A percentile compares a stretch with the other conserved stretches of the same genome.
Evolutionary conservation across 2,329 filamentous ascomycete genomes (phyloP).

Genomic region (Volutella citrinella): DNA sequence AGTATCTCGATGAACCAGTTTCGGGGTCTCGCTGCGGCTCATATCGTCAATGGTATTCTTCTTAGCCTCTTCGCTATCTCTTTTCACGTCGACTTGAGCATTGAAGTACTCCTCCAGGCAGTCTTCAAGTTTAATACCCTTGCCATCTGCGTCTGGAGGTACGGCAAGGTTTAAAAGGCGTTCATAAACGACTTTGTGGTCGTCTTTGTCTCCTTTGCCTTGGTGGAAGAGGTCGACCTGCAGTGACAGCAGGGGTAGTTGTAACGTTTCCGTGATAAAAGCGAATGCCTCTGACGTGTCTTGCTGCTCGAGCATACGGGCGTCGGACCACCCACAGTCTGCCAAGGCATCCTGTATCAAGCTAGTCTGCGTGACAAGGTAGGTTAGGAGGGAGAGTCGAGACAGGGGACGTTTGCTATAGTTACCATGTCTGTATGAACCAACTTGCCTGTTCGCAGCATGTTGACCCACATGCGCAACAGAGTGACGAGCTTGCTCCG

Average conservation of each 20-base stretch:
- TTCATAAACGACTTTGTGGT: constrained; percentile 94
- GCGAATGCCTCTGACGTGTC: constrained; percentile 95
- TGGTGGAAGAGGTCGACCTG: constrained; percentile 96
- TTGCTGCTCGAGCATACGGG: constrained; percentile 75
- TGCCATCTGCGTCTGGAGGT: constrained; percentile 69
- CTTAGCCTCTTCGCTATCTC: constrained; percentile 62
- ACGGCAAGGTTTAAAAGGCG: constrained; percentile 86
- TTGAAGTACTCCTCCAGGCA: constrained; percentile 96
- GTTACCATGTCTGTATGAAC: constrained; percentile 81
- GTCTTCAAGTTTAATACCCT: constrained; percentile 77
- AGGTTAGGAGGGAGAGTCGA: constrained; percentile 21
- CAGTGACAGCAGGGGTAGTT: constrained; percentile 81
- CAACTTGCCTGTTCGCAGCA: constrained; percentile 79
- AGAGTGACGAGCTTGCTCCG: constrained; percentile 73
- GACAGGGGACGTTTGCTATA: constrained; percentile 3
- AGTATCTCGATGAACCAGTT: constrained; percentile 28
- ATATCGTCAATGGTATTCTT: constrained; percentile 30
- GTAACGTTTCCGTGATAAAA: constrained; percentile 87
- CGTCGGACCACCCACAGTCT: constrained; percentile 86
- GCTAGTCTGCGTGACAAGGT: constrained; percentile 62
- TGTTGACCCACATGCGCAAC: constrained; percentile 87
- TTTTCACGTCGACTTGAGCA: constrained; percentile 82
- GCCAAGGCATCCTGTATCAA: constrained; percentile 78
- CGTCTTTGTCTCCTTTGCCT: constrained; percentile 78
- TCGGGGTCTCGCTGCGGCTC: constrained; percentile 19